Base-by-base conservation (phyloP, 208 protist species). In the Acanthamoeba sp. region DNA sequence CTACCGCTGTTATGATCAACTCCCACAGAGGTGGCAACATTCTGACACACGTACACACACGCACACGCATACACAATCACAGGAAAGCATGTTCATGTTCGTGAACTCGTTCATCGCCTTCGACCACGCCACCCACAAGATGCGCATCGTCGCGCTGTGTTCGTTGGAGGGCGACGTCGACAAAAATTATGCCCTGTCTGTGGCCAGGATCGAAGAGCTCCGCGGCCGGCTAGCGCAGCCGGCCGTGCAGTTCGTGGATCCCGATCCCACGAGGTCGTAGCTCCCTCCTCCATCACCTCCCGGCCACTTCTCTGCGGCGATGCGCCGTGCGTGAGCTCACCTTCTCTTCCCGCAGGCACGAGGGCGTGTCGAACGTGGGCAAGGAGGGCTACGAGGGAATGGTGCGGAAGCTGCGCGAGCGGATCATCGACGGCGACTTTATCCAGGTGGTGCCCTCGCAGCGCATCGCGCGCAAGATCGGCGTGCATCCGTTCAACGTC, bases 391-490 rank as follows among this genome's bases (percentile, higher is more conserved):
- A 96, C 87, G 85, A 96, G 93, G 82, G 32, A 5, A 94, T 95
- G 69, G 96, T 97, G 57, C 48, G 55, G 2, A 42, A 85, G 12
- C 80, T 96, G 12, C 97, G 96, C 82, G 73, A 96, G 82, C 91
- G 93, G 29, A 97, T 97, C 87, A 82, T 94, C 34, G 69, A 89
- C 20, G 96, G 96, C 29, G 95, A 97, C 92, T 96, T 97, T 27
- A 96, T 96, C 73, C 96, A 76, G 64, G 87, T 78, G 64, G 64
- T 94, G 24, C 69, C 73, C 62, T 95, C 94, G n/a, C 55, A 69
- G 45, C 73, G 50, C 36, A 90, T 94, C 66, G 69, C 57, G 34
- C 73, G 90, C 45, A 34, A 85, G 48, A 84, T 94, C 64, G 64
- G 64, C 0, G 69, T 95, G 34, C 78, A 96, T 34, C 95, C 95